Evolutionary conservation across 2,329 filamentous ascomycete genomes (phyloP).

Genomic region (Arthrobotrys megalospora): DNA sequence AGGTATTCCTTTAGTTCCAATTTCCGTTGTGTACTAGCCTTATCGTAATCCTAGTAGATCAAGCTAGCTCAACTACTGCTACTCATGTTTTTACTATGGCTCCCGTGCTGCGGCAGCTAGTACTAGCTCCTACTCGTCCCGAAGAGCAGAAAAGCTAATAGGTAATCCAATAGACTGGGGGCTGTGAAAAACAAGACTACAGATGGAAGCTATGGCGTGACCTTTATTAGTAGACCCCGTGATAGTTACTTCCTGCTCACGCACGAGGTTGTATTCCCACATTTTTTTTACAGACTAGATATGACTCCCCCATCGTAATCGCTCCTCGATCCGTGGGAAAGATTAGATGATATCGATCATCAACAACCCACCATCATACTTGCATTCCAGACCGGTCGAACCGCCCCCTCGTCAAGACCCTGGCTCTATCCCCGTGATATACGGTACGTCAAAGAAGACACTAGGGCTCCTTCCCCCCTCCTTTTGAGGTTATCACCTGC

Average conservation of each 20-base stretch:
- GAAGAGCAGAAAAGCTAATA: constrained; percentile 7
- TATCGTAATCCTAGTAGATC: constrained; percentile 27
- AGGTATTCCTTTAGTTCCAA: constrained; percentile 10
- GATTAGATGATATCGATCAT: not conserved
- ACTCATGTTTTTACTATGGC: constrained; percentile 10
- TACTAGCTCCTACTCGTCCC: constrained; percentile 42
- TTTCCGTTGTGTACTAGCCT: constrained; percentile 14
- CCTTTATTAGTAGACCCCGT: constrained; percentile 3
- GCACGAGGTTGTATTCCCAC: constrained; percentile 8
- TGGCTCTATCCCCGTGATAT: constrained; percentile 36
- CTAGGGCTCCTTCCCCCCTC: not conserved
- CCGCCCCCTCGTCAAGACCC: not conserved
- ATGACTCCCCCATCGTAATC: constrained; percentile 3
- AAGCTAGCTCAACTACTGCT: constrained; percentile 4
- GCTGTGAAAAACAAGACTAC: not conserved
- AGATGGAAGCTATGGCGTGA: constrained; percentile 8
- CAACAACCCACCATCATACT: not conserved
- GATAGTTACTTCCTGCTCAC: not conserved
- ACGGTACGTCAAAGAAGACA: constrained; percentile 8
- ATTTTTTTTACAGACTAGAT: not conserved
- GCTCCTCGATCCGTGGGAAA: not conserved
- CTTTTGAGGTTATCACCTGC: constrained; percentile 22
- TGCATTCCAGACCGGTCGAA: constrained; percentile 5
- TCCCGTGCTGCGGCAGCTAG: constrained; percentile 53
- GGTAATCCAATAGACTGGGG: constrained; percentile 4